Evolutionary conservation across 495 filamentous ascomycete species (phyloP).

Genomic region (Pyronema domesticum): DNA sequence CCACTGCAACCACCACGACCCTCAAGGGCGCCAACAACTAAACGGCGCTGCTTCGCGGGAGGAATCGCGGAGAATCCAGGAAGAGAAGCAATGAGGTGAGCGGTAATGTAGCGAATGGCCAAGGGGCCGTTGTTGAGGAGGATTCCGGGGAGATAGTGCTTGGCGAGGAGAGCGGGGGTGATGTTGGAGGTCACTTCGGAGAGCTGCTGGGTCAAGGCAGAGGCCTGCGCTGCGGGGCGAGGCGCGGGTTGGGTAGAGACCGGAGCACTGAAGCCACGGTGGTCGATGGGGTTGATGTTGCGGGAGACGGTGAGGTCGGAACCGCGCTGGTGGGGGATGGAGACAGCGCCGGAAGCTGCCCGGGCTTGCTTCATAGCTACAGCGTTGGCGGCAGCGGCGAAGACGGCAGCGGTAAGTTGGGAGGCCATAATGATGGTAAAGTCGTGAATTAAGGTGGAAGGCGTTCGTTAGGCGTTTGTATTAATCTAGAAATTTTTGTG

Average conservation of each 20-base stretch:
- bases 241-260: neutral
- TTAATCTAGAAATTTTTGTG: neutral
- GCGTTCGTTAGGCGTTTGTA: neutral
- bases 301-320: neutral
- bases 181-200: slow-evolving; percentile 66
- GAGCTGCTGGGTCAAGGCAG: slow-evolving; percentile 5
- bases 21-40: slow-evolving; percentile 24
- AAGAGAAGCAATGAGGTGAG: slow-evolving; percentile 76
- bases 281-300: neutral
- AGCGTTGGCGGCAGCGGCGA: neutral
- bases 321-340: slow-evolving; percentile 1
- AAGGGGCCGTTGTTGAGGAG: slow-evolving; percentile 74
- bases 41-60: slow-evolving; percentile 73
- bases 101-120: slow-evolving; percentile 88
- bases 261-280: neutral
- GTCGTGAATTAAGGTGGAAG: neutral
- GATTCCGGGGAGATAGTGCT: slow-evolving; percentile 81
- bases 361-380: neutral
- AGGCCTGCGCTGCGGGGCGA: neutral
- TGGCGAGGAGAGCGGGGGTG: slow-evolving; percentile 70
- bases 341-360: neutral
- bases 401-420: slow-evolving; percentile 3
- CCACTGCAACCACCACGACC: slow-evolving; percentile 22
- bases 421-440: neutral
- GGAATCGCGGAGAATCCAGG: slow-evolving; percentile 85